phyloP scores from a whole-genome alignment of 2,329 filamentous ascomycete genomes.

The Capronia americana region DNA sequence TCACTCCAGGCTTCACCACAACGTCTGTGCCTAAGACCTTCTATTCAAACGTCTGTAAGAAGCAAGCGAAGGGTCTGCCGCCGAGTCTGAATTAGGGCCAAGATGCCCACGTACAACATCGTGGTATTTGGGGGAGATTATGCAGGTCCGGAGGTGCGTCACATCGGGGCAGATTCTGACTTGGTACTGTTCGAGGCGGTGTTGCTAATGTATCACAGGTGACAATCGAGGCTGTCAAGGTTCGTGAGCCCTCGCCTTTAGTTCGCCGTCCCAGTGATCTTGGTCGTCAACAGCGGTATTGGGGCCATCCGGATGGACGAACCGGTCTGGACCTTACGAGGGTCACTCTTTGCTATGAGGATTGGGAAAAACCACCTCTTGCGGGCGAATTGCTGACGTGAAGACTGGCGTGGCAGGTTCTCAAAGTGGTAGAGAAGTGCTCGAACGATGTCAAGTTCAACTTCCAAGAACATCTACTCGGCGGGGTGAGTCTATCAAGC shows the following conservation, averaged over 20 bases:
- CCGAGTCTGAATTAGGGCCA: background rate
- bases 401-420: conserved; percentile 60
- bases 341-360: background rate
- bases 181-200: background rate
- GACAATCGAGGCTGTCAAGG: conserved; percentile 83
- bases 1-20: background rate
- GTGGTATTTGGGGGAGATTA: conserved; percentile 85
- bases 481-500: conserved; percentile 72
- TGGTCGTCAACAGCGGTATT: background rate
- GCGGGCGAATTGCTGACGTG: background rate
- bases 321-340: background rate
- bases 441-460: conserved; percentile 80
- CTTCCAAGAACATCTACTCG: conserved; percentile 86
- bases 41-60: background rate
- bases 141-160: conserved; percentile 79
- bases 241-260: conserved; percentile 49
- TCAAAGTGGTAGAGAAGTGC: conserved; percentile 75
- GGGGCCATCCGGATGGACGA: background rate
- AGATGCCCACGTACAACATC: conserved; percentile 75
- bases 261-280: background rate
- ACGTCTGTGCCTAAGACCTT: background rate
- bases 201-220: conserved; percentile 61
- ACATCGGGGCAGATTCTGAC: background rate
- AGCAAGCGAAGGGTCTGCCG: background rate
- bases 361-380: background rate